These are phyloP conservation scores for Puccinia horiana DNA, from an alignment of 1,284 basidiomycete species.

Conservation along the genomic window DNA sequence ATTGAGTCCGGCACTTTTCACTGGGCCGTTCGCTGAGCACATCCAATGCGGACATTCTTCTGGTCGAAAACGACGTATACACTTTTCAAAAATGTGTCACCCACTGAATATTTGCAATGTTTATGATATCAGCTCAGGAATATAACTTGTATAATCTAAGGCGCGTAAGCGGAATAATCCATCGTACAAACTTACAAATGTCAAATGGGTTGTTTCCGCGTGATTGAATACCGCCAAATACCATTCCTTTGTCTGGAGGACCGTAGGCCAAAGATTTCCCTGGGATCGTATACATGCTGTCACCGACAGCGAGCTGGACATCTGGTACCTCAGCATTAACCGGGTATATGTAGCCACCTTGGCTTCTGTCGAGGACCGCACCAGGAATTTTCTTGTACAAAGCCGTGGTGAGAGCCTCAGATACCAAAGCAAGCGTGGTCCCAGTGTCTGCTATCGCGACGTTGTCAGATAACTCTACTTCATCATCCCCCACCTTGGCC, in stretches of 20 bases:
- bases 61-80: constrained; percentile 60
- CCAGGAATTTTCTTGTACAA: constrained; percentile 58
- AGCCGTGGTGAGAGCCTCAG: constrained; percentile 56
- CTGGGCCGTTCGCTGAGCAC: constrained; percentile 31
- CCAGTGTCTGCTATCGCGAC: constrained; percentile 61
- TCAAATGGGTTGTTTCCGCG: constrained; percentile 59
- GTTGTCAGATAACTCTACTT: constrained; percentile 56
- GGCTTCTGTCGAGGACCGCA: constrained; percentile 57
- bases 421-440: constrained; percentile 60
- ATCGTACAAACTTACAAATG: constrained; percentile 59
- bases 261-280: constrained; percentile 49
- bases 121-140: neutral
- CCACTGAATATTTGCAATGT: constrained; percentile 36
- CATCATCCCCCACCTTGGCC: constrained; percentile 55
- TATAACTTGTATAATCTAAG: neutral
- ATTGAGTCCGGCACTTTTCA: neutral
- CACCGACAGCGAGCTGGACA: constrained; percentile 59
- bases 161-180: neutral
- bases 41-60: constrained; percentile 48
- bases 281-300: constrained; percentile 54
- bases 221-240: constrained; percentile 60
- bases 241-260: constrained; percentile 56
- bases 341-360: constrained; percentile 61
- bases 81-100: constrained; percentile 59
- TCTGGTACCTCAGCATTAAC: constrained; percentile 57